These are phyloP conservation scores for Fusarium verrucosum DNA, from an alignment of 2,329 filamentous ascomycete species.

Conservation along the genomic window DNA sequence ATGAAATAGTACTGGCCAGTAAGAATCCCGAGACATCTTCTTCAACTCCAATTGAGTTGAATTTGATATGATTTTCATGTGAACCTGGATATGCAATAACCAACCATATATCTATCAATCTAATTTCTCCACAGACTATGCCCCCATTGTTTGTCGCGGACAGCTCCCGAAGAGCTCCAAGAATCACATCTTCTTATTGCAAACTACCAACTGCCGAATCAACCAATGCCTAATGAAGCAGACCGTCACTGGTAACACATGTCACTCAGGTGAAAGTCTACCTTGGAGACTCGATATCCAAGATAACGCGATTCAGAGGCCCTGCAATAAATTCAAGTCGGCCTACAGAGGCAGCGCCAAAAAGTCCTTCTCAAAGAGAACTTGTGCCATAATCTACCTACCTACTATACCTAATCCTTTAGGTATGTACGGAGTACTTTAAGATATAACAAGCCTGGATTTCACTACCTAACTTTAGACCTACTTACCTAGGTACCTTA, in stretches of 20 bases:
- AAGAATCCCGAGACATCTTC: neutral
- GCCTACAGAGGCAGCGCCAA: neutral
- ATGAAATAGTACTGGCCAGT: neutral
- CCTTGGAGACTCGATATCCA: no score
- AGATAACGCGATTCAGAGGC: neutral
- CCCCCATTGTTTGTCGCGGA: neutral
- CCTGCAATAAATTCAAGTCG: no score
- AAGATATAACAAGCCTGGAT: no score
- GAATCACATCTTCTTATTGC: neutral
- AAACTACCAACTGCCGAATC: constrained; percentile 1
- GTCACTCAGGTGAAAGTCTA: neutral
- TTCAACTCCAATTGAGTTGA: neutral
- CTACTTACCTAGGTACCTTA: no score
- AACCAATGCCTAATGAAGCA: neutral
- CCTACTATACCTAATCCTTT: no score
- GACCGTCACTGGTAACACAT: neutral
- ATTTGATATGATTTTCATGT: neutral
- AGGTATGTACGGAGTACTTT: no score
- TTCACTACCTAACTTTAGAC: no score
- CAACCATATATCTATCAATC: neutral
- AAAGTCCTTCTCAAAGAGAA: no score
- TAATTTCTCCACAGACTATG: neutral
- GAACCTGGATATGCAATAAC: neutral
- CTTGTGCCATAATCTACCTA: no score
- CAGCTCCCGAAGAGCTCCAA: constrained; percentile 11